A percentile compares a stretch with the other conserved stretches of the same genome.
Conservation (phyloP, 371 early-diverging fungal species). For the Actinomortierella ambigua region DNA sequence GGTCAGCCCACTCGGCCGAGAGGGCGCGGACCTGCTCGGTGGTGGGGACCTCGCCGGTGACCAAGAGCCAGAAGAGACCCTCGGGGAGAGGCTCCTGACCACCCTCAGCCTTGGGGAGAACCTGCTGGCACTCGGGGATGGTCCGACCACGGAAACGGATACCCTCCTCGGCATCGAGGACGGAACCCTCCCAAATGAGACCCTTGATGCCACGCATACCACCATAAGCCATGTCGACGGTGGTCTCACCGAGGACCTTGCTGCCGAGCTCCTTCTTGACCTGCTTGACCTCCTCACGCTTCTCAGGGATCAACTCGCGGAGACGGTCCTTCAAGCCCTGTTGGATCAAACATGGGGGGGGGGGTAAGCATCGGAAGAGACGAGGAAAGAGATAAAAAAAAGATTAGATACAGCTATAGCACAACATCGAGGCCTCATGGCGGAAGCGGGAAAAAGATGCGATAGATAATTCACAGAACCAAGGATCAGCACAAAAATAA, state of each 20-base stretch:
- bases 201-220: constrained; percentile 99
- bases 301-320: constrained; percentile 90
- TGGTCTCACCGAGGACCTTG: constrained; percentile 91
- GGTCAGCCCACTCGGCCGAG: constrained; percentile 96
- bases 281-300: constrained; percentile 93
- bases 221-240: constrained; percentile 97
- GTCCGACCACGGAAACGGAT: constrained; percentile 97
- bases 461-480: no score
- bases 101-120: constrained; percentile 85
- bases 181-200: constrained; percentile 97
- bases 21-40: constrained; percentile 88
- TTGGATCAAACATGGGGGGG: background rate
- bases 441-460: no score
- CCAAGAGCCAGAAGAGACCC: constrained; percentile 96
- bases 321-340: constrained; percentile 92
- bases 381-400: background rate
- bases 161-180: constrained; percentile 98
- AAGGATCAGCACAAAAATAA: no score
- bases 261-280: constrained; percentile 89
- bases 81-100: constrained; percentile 97
- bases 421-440: no score
- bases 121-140: constrained; percentile 96
- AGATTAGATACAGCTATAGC: no score
- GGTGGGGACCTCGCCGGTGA: constrained; percentile 97
- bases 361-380: background rate